Evolutionary conservation across 345 rosid species (phyloP), one percentile per base, ranked within the genome.

Genomic region (Citrus medica): DNA sequence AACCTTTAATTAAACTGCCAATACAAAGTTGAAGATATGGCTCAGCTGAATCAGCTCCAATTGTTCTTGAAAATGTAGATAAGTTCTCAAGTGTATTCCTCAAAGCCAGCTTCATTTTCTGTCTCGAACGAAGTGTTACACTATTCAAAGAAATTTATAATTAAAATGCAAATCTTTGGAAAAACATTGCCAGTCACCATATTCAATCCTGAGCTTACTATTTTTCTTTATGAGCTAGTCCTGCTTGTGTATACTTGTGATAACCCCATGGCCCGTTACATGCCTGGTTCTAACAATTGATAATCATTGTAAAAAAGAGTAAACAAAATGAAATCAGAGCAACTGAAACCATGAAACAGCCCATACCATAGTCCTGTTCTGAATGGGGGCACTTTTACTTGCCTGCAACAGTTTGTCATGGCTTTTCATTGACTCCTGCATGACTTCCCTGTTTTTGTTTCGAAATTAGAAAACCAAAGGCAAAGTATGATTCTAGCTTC

Each of bases 341-440:
- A 75, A 38, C 8, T 5, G 27, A 75, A 48, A 42, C 61, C 7
- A 28, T 3, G 6, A 5, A 3, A 21, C 21, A 6, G 25, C 48
- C 59, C 1, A 2, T 25, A 48, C 48, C 28, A 59, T 25, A 16
- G 5, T 46, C 51, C 51, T 46, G 51, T 53, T 6, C 58, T 53
- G 58, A 17, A 17, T 1, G 7, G 22, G 58, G 21, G 33, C 62
- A 17, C 64, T 60, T 75, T 25, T 60, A 75, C 79, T 69, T 80
- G 71, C 82, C 79, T 61, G 82, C 32, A 9, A 33, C 10, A 19
- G 62, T 17, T 71, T 71, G 55, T 22, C 30, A 24, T 37, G 40
- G 55, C 21, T 42, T 64, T 63, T 25, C 30, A 37, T 55, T 61
- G 75, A 75, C 30, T 21, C 67, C 65, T 37, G 70, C 64, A 62